phyloP scores from a whole-genome alignment of 805 yeast genomes.

The Myxozyma vanderwaltii region DNA sequence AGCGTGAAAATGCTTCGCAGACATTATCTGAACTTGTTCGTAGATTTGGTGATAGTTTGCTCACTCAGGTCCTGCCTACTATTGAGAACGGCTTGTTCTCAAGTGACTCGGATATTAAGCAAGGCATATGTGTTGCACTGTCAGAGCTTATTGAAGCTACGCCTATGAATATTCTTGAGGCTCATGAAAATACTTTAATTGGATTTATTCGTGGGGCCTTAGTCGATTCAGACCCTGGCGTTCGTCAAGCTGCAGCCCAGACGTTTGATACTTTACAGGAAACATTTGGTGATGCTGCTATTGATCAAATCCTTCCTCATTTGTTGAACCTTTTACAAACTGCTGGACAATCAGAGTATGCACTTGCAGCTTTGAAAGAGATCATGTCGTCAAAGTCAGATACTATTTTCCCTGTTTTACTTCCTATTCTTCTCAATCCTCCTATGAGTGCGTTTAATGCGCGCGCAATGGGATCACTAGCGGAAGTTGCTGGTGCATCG shows the following conservation, averaged over 20 bases:
- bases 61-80: conserved; percentile 82
- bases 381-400: conserved; percentile 89
- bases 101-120: conserved; percentile 79
- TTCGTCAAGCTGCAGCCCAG: conserved; percentile 87
- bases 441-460: conserved; percentile 87
- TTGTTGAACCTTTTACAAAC: conserved; percentile 69
- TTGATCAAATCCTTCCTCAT: conserved; percentile 86
- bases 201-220: conserved; percentile 76
- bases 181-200: conserved; percentile 70
- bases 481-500: conserved; percentile 86
- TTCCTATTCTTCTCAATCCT: conserved; percentile 78
- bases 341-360: conserved; percentile 61
- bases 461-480: conserved; percentile 80
- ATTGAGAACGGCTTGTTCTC: conserved; percentile 62
- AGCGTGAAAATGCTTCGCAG: conserved; percentile 86
- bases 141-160: conserved; percentile 82
- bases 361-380: conserved; percentile 85
- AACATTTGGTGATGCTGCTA: conserved; percentile 77
- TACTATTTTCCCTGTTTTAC: conserved; percentile 87
- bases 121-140: conserved; percentile 95
- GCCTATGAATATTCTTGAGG: conserved; percentile 55
- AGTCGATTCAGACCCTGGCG: conserved; percentile 69
- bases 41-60: conserved; percentile 86
- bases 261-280: conserved; percentile 88
- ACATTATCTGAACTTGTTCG: conserved; percentile 93